Evolutionary conservation across 495 filamentous ascomycete genomes (phyloP), one percentile per base, ranked within the genome.

Genomic region (Neurospora sp.): DNA sequence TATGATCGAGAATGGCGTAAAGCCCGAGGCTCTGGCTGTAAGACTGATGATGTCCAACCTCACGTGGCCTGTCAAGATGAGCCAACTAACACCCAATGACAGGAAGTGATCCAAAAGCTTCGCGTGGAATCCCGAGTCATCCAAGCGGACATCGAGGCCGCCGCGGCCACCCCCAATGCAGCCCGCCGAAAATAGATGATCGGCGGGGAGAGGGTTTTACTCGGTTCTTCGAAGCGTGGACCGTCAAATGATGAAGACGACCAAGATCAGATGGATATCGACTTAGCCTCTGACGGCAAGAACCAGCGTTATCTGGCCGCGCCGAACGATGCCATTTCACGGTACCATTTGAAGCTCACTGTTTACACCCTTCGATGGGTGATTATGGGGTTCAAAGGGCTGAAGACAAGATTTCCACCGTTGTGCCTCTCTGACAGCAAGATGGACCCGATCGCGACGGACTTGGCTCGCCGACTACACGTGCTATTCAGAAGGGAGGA

Each of bases 1-100:
- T 59, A 87, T 99, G 77, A 93, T 99, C 74, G 96, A 99, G 82
- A 98, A 98, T 81, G 96, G 96, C 7, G 93, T 98, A 10, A 97
- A 96, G 81, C 96, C 96, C 7, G 96, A 98, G 79, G 96, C 94
- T 9, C 84, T 99, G 16, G 95, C 95, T 40, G 96, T 98, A 87
- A 72, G 91, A 85, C 16, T 74, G 39, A 18, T 44, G 14, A 42
- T 44, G 47, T 59, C 47, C 20, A 59, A 59, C 47, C 27, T 35
- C 31, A 65, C 27, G 5, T 35, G 8, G 27, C 27, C 27, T 16
- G 12, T 18, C 53, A 18, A 45, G 3, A 31, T 35, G 12, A 18
- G 27, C 2, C 27, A 65, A 18, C 53, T 65, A 65, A 65, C 53
- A 65, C 53, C 2, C 47, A 27, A 18, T 65, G 6, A 65, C 27